Evolutionary conservation across 495 filamentous ascomycete species (phyloP), one percentile per base, ranked within the genome.

Genomic region (Aspergillus ostianus): DNA sequence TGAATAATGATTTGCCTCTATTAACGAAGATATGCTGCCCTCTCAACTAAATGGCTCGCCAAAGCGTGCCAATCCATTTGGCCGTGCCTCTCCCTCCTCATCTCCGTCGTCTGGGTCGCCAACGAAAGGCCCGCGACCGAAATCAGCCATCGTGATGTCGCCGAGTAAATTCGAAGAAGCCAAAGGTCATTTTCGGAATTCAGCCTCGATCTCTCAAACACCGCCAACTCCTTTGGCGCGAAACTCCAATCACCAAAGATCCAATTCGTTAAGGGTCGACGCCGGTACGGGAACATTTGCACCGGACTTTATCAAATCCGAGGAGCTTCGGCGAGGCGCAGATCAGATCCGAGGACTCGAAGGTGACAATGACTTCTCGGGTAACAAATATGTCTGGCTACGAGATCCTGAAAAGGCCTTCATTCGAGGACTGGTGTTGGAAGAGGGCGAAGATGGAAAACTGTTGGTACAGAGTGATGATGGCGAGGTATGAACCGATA

Each of bases 351-450:
- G 85, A 18, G 88, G 89, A 6, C 87, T 94, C 53, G 92, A 97
- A 71, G 93, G 92, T 50, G 92, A 96, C 68, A 96, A 94, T 74
- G 95, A 98, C 80, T 97, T 99, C 73, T 98, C 94, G 0, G 95
- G 95, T n/a, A 96, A 92, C 73, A 85, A 94, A 78, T 98, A 97
- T 81, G 92, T 99, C 56, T 99, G 95, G 95, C 77, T 98, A 65
- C 87, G 86, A 71, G 92, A 99, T 73, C 80, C 90, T 1, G 82
- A 92, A 67, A 82, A 82, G 58, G 94, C 94, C 6, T 99, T 99
- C 70, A 84, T 97, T 19, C 90, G 91, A 61, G 95, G 93, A 3
- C 91, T 92, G 80, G 87, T 99, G 20, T 79, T 97, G 55, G 88
- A 97, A 64, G 93, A 97, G 58, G 73, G 87, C 30, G 83, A 77